Conservation (phyloP, 2,329 filamentous ascomycete species). For the Teratosphaeria gauchensis region DNA sequence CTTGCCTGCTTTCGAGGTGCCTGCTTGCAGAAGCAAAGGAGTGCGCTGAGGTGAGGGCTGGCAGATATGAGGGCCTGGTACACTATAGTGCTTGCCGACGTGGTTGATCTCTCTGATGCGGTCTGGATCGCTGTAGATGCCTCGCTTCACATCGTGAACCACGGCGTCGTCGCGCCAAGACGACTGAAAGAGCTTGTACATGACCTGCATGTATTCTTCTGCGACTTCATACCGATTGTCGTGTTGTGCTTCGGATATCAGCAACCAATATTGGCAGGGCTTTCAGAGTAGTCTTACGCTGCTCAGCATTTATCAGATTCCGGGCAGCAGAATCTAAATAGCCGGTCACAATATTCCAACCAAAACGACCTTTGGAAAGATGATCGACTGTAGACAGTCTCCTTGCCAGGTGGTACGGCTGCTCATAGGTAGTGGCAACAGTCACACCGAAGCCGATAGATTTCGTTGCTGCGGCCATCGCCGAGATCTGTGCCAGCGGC, state of each 20-base stretch:
- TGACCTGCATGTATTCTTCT: slow-evolving; percentile 51
- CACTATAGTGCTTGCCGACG: slow-evolving; percentile 35
- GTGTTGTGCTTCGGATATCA: not conserved
- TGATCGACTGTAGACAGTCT: slow-evolving; percentile 55
- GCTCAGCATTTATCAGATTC: slow-evolving; percentile 49
- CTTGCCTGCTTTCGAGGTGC: slow-evolving; percentile 57
- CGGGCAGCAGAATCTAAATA: slow-evolving; percentile 55
- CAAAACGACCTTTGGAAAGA: slow-evolving; percentile 50
- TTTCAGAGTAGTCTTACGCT: not conserved
- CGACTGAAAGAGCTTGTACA: slow-evolving; percentile 41
- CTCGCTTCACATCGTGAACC: slow-evolving; percentile 44
- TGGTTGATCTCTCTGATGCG: slow-evolving; percentile 54
- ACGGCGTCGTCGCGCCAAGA: slow-evolving; percentile 49
- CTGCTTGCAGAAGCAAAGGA: slow-evolving; percentile 56
- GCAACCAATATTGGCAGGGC: not conserved
- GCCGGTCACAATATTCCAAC: slow-evolving; percentile 59
- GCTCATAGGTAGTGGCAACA: slow-evolving; percentile 53
- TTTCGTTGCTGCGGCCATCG: slow-evolving; percentile 57
- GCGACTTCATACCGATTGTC: slow-evolving; percentile 49
- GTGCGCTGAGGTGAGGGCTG: slow-evolving; percentile 33
- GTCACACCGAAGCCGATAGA: slow-evolving; percentile 55
- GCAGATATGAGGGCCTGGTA: not conserved
- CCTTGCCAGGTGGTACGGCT: slow-evolving; percentile 52
- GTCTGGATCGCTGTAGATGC: slow-evolving; percentile 46
- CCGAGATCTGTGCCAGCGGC: slow-evolving; percentile 53